Evolutionary conservation across 2,329 filamentous ascomycete genomes (phyloP).

Genomic region (Rhynchosporium agropyri): DNA sequence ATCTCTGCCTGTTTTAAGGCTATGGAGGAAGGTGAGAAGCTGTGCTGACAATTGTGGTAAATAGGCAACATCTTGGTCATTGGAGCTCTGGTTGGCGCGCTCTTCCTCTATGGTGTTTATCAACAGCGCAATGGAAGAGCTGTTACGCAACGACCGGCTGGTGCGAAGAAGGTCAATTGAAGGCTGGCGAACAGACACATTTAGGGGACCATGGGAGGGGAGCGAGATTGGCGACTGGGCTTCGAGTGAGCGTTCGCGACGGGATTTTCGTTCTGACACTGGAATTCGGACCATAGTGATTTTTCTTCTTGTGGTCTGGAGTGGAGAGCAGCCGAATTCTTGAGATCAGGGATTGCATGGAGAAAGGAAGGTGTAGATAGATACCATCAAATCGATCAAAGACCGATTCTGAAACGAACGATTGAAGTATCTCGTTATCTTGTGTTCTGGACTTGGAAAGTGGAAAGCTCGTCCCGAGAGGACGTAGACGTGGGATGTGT

Average conservation of each 20-base stretch:
- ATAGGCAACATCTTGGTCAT: conserved; percentile 39
- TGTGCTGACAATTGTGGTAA: conserved; percentile 7
- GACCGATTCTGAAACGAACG: background rate
- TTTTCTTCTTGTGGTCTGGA: too few species aligned
- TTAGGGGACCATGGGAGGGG: background rate
- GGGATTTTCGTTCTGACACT: background rate
- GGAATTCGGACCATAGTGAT: background rate
- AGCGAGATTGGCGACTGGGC: background rate
- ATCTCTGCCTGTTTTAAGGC: background rate
- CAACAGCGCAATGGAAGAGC: conserved; percentile 33
- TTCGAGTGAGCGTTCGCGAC: background rate
- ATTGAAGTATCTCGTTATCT: too few species aligned
- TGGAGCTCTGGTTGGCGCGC: conserved; percentile 27
- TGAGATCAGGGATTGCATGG: background rate
- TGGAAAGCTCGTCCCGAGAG: too few species aligned
- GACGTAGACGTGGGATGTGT: too few species aligned
- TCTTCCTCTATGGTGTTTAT: conserved; percentile 37
- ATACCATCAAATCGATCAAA: conserved; percentile 21
- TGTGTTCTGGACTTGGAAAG: too few species aligned
- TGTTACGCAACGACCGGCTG: conserved; percentile 19
- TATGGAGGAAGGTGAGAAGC: background rate
- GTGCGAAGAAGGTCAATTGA: conserved; percentile 29
- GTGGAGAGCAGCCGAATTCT: background rate
- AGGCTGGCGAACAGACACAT: background rate
- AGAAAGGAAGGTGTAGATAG: conserved; percentile 13